phyloP scores from a whole-genome alignment of 371 early-diverging fungal genomes.

The Mucor circinelloides region DNA sequence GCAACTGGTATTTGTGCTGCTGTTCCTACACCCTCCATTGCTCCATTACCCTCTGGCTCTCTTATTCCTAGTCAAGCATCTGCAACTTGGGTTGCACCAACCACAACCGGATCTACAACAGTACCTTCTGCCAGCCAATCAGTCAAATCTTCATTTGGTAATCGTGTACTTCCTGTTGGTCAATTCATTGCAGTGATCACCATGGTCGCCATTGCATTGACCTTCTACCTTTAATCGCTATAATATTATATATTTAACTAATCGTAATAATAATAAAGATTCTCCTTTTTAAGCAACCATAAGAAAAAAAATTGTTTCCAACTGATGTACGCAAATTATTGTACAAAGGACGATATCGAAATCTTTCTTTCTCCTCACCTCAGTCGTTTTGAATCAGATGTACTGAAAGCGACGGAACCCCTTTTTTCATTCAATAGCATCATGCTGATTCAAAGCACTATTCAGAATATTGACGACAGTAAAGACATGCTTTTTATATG shows the following conservation, averaged over 20 bases:
- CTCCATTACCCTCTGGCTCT: background rate
- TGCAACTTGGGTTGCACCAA: constrained; percentile 1
- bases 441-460: no score
- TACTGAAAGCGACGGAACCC: no score
- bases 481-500: no score
- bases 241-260: no score
- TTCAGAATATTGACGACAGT: no score
- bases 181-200: background rate
- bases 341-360: no score
- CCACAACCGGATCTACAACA: constrained; percentile 4
- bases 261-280: background rate
- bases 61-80: constrained; percentile 2
- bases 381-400: no score
- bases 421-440: no score
- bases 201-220: background rate
- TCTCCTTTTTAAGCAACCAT: background rate
- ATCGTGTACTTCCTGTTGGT: background rate
- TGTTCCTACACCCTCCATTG: constrained; percentile 20
- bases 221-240: background rate
- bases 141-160: background rate
- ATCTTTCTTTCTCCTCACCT: no score
- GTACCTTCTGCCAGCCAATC: constrained; percentile 12
- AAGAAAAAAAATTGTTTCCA: background rate
- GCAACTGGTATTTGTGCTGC: constrained; percentile 33
- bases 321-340: no score